These are phyloP conservation scores for Yamadazyma scolyti DNA, from an alignment of 805 yeast genomes.

Conservation along the genomic window DNA sequence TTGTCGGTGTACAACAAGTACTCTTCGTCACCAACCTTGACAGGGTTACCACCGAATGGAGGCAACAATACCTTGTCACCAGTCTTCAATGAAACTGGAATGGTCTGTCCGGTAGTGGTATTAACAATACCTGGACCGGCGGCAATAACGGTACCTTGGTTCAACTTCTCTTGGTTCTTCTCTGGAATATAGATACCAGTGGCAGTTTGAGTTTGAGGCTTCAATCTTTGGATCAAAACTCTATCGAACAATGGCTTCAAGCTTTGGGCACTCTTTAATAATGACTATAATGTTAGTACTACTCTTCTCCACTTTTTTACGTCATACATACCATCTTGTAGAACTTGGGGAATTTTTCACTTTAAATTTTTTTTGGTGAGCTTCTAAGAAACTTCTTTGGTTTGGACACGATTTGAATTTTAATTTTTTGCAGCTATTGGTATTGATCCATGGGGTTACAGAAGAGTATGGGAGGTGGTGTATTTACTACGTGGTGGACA, in stretches of 20 bases:
- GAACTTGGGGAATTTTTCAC: no score
- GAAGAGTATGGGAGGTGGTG: background rate
- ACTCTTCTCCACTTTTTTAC: no score
- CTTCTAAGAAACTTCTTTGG: no score
- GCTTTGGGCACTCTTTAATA: constrained; percentile 78
- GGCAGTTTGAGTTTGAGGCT: constrained; percentile 87
- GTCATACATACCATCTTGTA: no score
- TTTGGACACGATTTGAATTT: no score
- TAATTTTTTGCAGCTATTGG: no score
- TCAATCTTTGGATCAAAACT: constrained; percentile 90
- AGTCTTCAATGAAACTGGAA: constrained; percentile 71
- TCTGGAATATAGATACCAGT: constrained; percentile 93
- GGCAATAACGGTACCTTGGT: constrained; percentile 88
- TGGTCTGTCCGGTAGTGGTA: constrained; percentile 63
- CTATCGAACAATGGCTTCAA: constrained; percentile 94
- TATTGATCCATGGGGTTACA: no score
- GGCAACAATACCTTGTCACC: constrained; percentile 97
- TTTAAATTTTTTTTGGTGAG: no score
- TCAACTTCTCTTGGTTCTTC: constrained; percentile 90
- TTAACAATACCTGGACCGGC: constrained; percentile 92
- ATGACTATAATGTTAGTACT: constrained; percentile 31
- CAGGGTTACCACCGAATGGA: constrained; percentile 85
- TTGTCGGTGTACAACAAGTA: constrained; percentile 84
- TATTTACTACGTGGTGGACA: background rate
- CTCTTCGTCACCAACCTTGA: constrained; percentile 84